Conservation (phyloP, 768 basidiomycete genomes). For the Kwoniella heveanensis region DNA sequence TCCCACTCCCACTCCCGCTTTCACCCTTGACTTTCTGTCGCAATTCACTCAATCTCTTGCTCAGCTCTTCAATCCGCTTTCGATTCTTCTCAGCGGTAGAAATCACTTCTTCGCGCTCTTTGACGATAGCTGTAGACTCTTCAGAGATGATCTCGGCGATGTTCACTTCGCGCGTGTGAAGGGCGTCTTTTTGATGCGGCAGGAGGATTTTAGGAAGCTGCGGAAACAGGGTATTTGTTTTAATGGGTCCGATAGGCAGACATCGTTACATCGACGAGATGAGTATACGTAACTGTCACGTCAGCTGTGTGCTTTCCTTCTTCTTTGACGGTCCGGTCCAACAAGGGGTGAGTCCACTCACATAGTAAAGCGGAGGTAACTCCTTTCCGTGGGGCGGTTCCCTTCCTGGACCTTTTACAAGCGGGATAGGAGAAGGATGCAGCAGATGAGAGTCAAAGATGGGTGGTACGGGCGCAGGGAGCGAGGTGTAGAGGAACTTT, state of each 20-base stretch:
- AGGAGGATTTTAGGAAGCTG: conserved; percentile 52
- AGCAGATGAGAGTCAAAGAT: conserved; percentile 38
- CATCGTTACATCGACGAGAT: too few relatives aligned
- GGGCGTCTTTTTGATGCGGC: conserved; percentile 42
- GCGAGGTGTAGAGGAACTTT: conserved; percentile 48
- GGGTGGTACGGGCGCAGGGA: conserved; percentile 25
- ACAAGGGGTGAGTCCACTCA: conserved; percentile 23
- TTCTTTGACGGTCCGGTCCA: not conserved
- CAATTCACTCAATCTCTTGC: conserved; percentile 32
- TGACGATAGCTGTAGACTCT: conserved; percentile 29
- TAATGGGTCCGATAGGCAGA: too few relatives aligned
- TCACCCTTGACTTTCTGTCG: conserved; percentile 33
- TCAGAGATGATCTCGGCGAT: conserved; percentile 44
- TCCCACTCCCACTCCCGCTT: not conserved
- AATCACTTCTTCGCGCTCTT: conserved; percentile 31
- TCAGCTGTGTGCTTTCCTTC: conserved; percentile 1
- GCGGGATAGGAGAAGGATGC: conserved; percentile 51
- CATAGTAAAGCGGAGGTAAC: conserved; percentile 50
- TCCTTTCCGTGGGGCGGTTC: conserved; percentile 32
- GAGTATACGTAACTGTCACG: too few relatives aligned
- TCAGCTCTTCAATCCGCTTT: conserved; percentile 37
- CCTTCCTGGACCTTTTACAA: conserved; percentile 42
- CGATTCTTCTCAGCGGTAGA: conserved; percentile 25
- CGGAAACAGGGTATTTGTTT: too few relatives aligned
- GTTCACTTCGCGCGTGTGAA: conserved; percentile 36